Evolutionary conservation across 2,329 filamentous ascomycete genomes (phyloP), one percentile per base, ranked within the genome.

Genomic region (Emmonsia crescens): DNA sequence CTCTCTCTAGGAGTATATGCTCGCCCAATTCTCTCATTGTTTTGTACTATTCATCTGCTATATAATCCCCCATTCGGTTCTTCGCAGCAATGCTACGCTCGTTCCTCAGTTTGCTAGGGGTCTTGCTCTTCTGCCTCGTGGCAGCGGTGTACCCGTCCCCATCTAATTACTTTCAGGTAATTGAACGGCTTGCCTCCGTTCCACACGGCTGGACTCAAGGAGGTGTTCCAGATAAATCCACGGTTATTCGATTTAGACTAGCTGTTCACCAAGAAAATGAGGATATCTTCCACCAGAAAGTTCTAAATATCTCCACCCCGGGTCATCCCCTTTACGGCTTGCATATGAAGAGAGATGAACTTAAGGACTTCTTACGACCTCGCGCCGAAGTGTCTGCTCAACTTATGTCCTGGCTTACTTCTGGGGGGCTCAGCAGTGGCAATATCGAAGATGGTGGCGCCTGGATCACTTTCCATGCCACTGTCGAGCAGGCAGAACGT

Each of bases 291-390:
- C 33, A 60, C 48, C 49, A 46, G 36, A 55, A 24, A 55, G 49
- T 60, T 4, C 9, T 60, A 14, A 24, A 54, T 24, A 77, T 88
- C 38, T 86, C 85, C 0, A 83, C 82, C 0, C 86, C 85, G 0
- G 77, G 76, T 40, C 79, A 85, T 66, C 73, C 77, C 1, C 76
- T 74, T 29, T 88, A 88, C 69, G 85, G 85, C 38, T 76, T 79
- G 66, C 83, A 87, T 66, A 72, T 88, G 72, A 83, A 80, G 62
- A 80, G 80, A 24, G 78, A 84, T 36, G 79, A 87, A 66, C 70
- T 88, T 42, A 80, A 80, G 38, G 74, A 76, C 0, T 76, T 82
- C 60, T 74, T 85, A 49, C 80, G 80, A 14, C 83, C 84, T 0
- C 73, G 76, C 1, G 69, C 75, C 0, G 75, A 78, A 27, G 79